Evolutionary conservation across 169 alveolate genomes (phyloP).

Genomic region (Eimeria acervulina): DNA sequence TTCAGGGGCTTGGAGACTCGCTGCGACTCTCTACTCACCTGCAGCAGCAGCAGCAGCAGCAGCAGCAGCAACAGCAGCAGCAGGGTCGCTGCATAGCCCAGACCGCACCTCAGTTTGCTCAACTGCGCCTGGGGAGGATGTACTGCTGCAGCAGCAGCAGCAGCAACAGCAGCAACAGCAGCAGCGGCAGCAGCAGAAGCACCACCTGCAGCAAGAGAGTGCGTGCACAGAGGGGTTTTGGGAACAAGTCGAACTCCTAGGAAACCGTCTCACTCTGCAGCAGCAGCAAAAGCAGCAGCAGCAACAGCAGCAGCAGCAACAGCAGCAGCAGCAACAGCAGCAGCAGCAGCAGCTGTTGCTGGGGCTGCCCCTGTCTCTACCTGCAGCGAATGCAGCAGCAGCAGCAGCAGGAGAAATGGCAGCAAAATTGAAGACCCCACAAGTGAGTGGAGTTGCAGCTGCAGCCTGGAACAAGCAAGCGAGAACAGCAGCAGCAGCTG

Average conservation of each 20-base stretch:
- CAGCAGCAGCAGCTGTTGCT: constrained; percentile 20
- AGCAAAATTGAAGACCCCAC: not conserved
- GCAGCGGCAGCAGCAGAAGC: constrained; percentile 32
- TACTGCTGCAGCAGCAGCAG: constrained; percentile 8
- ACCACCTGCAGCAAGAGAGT: constrained; percentile 18
- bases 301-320: constrained; percentile 20
- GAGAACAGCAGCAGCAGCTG: constrained; percentile 3
- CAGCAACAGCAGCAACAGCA: constrained; percentile 60
- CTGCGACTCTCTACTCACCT: not conserved
- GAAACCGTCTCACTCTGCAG: not conserved
- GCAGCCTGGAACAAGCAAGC: not conserved
- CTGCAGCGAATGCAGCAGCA: not conserved
- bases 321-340: not conserved
- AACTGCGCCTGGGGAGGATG: not conserved
- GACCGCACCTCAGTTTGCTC: not conserved
- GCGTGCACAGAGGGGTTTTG: constrained; percentile 19
- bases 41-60: constrained; percentile 60
- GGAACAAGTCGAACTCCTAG: constrained; percentile 18
- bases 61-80: constrained; percentile 63
- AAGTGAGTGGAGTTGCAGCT: not conserved
- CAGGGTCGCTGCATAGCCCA: not conserved
- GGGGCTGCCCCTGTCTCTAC: not conserved
- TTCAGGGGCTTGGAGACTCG: not conserved
- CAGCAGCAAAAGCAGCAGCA: constrained; percentile 18
- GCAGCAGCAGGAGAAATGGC: not conserved